Percentiles rank a stretch among this genome's conserved stretches.
These are phyloP conservation scores for Xylaria sp. DNA, from an alignment of 2,329 filamentous ascomycete genomes.

Conservation along the genomic window DNA sequence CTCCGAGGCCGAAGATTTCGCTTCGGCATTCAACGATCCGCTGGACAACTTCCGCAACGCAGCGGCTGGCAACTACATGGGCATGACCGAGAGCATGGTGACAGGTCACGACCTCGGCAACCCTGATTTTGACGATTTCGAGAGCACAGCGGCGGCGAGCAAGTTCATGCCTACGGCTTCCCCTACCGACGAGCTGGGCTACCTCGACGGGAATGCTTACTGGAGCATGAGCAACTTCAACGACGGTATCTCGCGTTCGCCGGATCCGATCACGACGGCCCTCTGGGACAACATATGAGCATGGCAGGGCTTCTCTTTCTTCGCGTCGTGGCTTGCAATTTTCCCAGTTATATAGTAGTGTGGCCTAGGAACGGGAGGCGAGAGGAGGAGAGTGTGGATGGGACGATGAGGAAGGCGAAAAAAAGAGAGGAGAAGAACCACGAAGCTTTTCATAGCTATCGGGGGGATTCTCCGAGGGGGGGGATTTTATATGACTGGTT, in stretches of 20 bases:
- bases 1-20: slow-evolving; percentile 59
- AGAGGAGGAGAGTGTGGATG: not conserved
- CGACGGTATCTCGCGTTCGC: slow-evolving; percentile 33
- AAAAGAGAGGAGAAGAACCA: slow-evolving; percentile 1
- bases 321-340: not conserved
- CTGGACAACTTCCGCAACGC: slow-evolving; percentile 46
- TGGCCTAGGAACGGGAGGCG: too few relatives aligned
- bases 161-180: slow-evolving; percentile 41
- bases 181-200: slow-evolving; percentile 36
- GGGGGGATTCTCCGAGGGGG: too few relatives aligned
- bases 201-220: slow-evolving; percentile 42
- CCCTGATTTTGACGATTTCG: slow-evolving; percentile 53
- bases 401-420: not conserved
- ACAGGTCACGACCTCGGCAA: slow-evolving; percentile 43
- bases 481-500: not conserved
- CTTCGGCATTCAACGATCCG: slow-evolving; percentile 40
- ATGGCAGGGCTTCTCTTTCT: not conserved
- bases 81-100: slow-evolving; percentile 42
- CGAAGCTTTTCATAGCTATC: slow-evolving; percentile 11
- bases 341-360: not conserved
- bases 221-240: slow-evolving; percentile 38
- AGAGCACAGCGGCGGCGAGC: slow-evolving; percentile 45
- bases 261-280: slow-evolving; percentile 31
- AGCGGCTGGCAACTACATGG: slow-evolving; percentile 43
- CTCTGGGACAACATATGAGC: slow-evolving; percentile 27